A percentile compares a stretch with the other conserved stretches of the same genome.
These are phyloP conservation scores for Barnettozyma pratensis DNA, from an alignment of 805 yeast species.

Conservation along the genomic window DNA sequence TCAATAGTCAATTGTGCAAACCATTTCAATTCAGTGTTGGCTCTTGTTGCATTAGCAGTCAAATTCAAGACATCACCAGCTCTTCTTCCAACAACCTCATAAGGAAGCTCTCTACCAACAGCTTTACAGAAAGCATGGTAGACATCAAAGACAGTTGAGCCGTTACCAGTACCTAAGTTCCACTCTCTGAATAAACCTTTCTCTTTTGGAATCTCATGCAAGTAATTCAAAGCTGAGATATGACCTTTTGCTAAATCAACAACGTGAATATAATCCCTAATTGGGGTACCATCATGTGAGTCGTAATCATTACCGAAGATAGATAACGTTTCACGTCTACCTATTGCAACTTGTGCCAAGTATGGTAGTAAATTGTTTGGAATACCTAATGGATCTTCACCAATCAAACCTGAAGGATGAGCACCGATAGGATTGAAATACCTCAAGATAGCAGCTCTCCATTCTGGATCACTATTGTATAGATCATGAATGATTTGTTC, in stretches of 20 bases:
- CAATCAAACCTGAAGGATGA: slow-evolving; percentile 74
- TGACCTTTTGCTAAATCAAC: slow-evolving; percentile 78
- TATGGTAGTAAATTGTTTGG: slow-evolving; percentile 75
- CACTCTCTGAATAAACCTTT: slow-evolving; percentile 63
- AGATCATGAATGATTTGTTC: slow-evolving; percentile 52
- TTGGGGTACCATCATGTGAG: slow-evolving; percentile 74
- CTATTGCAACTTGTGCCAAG: slow-evolving; percentile 69
- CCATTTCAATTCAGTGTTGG: slow-evolving; percentile 65
- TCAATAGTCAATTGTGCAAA: slow-evolving; percentile 42
- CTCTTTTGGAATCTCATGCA: slow-evolving; percentile 30
- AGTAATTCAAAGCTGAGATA: slow-evolving; percentile 59
- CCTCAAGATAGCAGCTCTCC: slow-evolving; percentile 53
- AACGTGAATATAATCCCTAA: slow-evolving; percentile 78
- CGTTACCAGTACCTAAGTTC: slow-evolving; percentile 80
- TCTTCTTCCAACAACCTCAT: slow-evolving; percentile 58
- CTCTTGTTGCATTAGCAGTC: slow-evolving; percentile 66
- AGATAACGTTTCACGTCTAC: slow-evolving; percentile 46
- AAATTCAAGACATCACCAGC: slow-evolving; percentile 73
- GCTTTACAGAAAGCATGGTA: slow-evolving; percentile 59
- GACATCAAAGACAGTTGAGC: slow-evolving; percentile 74
- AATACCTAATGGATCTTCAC: slow-evolving; percentile 75
- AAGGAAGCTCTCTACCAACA: slow-evolving; percentile 59
- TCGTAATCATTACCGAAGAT: slow-evolving; percentile 71
- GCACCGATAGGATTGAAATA: slow-evolving; percentile 87
- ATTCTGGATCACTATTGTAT: slow-evolving; percentile 23